Conservation (phyloP, 495 filamentous ascomycete species). For the Articulospora tetracladia region DNA sequence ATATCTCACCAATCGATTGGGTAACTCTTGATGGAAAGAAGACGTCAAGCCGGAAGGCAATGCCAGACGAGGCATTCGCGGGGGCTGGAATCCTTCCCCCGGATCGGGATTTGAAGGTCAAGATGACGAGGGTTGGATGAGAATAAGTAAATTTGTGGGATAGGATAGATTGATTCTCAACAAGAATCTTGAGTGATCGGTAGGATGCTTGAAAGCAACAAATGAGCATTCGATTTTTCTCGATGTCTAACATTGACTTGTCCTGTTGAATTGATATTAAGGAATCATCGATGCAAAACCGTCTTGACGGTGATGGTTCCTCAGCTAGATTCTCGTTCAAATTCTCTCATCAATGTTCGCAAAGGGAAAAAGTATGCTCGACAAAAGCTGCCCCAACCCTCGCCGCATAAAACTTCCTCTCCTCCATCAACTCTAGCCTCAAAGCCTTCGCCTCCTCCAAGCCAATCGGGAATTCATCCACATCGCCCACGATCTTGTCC, state of each 20-base stretch:
- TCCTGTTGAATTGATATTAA: no score
- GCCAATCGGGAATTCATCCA: slow-evolving; percentile 31
- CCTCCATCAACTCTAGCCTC: slow-evolving; percentile 26
- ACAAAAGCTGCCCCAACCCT: slow-evolving; percentile 8
- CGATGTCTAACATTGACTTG: no score
- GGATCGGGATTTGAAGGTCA: slow-evolving; percentile 2
- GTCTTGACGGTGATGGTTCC: no score
- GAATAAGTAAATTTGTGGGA: no score
- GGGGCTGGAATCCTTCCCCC: slow-evolving; percentile 8
- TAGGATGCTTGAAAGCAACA: no score
- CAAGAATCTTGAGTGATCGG: no score
- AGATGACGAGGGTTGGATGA: not conserved
- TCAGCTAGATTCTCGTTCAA: no score
- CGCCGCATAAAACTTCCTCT: slow-evolving; percentile 18
- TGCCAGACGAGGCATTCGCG: slow-evolving; percentile 3
- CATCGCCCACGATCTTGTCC: slow-evolving; percentile 23
- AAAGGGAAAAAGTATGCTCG: slow-evolving; percentile 2
- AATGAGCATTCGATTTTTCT: no score
- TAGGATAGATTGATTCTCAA: not conserved
- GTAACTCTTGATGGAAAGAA: slow-evolving; percentile 4
- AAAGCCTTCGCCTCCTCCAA: slow-evolving; percentile 33
- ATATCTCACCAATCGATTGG: slow-evolving; percentile 1
- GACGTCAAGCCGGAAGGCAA: not conserved
- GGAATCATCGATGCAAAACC: no score
- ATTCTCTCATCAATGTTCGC: slow-evolving; percentile 10